phyloP scores from a whole-genome alignment of 805 yeast species.

The Pichia gijzeniarum region DNA sequence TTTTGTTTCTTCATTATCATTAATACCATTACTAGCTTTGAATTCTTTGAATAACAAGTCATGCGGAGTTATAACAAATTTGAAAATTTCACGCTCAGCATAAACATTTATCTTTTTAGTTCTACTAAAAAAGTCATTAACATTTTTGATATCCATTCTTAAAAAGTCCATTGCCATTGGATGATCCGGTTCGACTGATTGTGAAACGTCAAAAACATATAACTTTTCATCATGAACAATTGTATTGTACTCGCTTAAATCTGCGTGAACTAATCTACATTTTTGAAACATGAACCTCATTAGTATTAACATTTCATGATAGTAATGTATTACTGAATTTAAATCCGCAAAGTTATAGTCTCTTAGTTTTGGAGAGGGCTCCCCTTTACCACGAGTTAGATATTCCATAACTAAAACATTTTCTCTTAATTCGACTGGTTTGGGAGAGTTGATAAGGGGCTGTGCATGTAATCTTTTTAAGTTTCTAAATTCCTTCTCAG shows the following conservation, averaged over 20 bases:
- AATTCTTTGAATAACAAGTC: conserved; percentile 20
- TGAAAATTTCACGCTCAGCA: conserved; percentile 76
- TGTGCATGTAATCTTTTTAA: conserved; percentile 70
- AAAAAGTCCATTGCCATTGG: conserved; percentile 93
- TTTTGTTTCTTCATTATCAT: conserved; percentile 31
- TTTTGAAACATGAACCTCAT: conserved; percentile 84
- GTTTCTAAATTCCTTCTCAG: conserved; percentile 94
- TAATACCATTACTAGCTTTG: conserved; percentile 13
- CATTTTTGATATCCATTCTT: conserved; percentile 95
- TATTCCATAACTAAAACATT: conserved; percentile 96
- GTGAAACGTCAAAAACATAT: conserved; percentile 93
- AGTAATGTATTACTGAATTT: conserved; percentile 60
- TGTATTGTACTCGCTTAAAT: conserved; percentile 88
- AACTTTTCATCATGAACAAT: conserved; percentile 74
- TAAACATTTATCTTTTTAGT: conserved; percentile 68
- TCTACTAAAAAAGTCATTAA: conserved; percentile 77
- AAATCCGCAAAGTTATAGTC: conserved; percentile 72
- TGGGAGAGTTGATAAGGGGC: conserved; percentile 83
- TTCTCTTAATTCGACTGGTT: conserved; percentile 80
- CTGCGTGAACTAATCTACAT: conserved; percentile 93
- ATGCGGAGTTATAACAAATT: conserved; percentile 48
- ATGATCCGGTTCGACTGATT: conserved; percentile 95
- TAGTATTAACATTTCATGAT: conserved; percentile 72
- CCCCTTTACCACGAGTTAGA: conserved; percentile 68
- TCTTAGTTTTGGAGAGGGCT: conserved; percentile 84